Base-by-base conservation (phyloP, 2,329 filamentous ascomycete genomes). In the Mollisiaceae sp. region DNA sequence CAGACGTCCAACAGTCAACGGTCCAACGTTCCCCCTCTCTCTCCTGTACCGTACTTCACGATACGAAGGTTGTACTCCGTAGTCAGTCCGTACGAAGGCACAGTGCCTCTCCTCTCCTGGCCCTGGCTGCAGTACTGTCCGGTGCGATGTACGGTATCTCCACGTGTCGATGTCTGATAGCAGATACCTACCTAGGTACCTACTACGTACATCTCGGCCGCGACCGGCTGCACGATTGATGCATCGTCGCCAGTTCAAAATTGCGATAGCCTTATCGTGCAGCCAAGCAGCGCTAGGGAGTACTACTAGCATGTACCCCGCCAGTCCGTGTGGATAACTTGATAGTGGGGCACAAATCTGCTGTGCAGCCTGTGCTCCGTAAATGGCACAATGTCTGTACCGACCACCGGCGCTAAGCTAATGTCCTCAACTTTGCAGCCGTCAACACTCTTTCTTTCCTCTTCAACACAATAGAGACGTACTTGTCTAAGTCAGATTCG, bases 381-480 rank as follows among this genome's bases (percentile, higher is more conserved):
- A n/a, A 6, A 32, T 32, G 27, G 27, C 27, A 32, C 27, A 32
- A 32, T 32, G 27, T 32, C 27, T 32, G 27, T 32, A 32, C 27
- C 27, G 27, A 32, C 3, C 27, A 32, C 27, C 27, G 27, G 6
- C 27, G 27, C 27, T 32, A 32, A 32, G 27, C 27, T 32, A 6
- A 32, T 32, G 27, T 32, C 52, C 38, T 60, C 50, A 32, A n/a
- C 38, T 59, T 55, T 27, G 36, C 47, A 59, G 58, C 45, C 54
- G 35, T 64, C 65, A 59, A 65, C 59, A 36, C 56, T 55, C 22
- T 38, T 45, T 18, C 47, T 39, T 39, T 59, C 38, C 43, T 39
- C 32, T 27, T 43, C 36, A 24, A 15, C 5, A 22, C 59, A 59
- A 14, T 54, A 54, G 15, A 20, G 32, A 55, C 43, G 38, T 58